These are phyloP conservation scores for Microbotryum intermedium DNA, from an alignment of 1,284 basidiomycete genomes.

Conservation along the genomic window DNA sequence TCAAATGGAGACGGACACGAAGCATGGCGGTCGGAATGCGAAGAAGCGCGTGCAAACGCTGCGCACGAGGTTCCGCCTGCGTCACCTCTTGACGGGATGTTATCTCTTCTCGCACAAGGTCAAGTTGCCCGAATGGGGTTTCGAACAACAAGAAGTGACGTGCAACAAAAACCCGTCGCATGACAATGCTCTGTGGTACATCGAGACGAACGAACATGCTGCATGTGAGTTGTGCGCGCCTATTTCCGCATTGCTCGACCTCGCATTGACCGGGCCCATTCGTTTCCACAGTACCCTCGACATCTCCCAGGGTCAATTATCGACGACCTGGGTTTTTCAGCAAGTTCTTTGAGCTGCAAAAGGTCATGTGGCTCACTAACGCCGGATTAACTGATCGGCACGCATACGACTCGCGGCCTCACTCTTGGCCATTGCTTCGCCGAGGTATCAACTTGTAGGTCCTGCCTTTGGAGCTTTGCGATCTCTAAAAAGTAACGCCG, in stretches of 20 bases:
- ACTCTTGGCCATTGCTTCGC: conserved; percentile 75
- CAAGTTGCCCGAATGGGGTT: conserved; percentile 95
- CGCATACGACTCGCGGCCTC: conserved; percentile 85
- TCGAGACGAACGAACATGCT: conserved; percentile 78
- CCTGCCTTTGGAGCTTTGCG: neutral
- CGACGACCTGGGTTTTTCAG: conserved; percentile 70
- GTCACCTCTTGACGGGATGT: conserved; percentile 81
- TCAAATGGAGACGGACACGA: conserved; percentile 34
- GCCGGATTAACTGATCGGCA: conserved; percentile 90
- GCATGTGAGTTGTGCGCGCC: conserved; percentile 50
- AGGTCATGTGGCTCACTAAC: conserved; percentile 98
- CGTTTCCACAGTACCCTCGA: conserved; percentile 49
- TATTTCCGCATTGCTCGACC: neutral
- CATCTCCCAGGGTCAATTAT: conserved; percentile 69
- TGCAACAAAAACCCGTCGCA: conserved; percentile 66
- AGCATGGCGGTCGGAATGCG: conserved; percentile 53
- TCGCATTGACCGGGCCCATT: neutral
- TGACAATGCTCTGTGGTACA: conserved; percentile 86
- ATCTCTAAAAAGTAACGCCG: neutral
- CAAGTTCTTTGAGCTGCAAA: conserved; percentile 87
- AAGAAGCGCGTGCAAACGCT: conserved; percentile 66
- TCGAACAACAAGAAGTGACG: conserved; percentile 86
- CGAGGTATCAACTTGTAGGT: conserved; percentile 62
- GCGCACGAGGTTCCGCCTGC: conserved; percentile 71
- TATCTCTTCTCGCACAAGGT: conserved; percentile 98